Evolutionary conservation across 441 rosid species (phyloP), one percentile per base, ranked within the genome.

Genomic region (Iberis amara): DNA sequence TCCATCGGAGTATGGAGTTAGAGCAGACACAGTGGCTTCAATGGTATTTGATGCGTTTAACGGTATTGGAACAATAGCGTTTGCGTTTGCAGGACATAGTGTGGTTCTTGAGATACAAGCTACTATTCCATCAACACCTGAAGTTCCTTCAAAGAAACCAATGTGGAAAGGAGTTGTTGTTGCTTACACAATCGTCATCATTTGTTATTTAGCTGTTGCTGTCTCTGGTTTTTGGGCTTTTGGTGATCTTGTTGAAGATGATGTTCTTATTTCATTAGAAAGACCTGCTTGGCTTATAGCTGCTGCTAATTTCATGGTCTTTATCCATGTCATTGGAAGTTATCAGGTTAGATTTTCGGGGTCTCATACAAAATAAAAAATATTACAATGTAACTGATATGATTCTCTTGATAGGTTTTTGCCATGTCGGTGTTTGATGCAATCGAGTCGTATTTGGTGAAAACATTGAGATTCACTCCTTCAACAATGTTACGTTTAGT

Each of bases 21-120:
- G 74, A 39, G 68, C 57, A 26, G 50, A 54, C 27, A 48, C 71
- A 0, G 8, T 31, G 5, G 39, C 65, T 0, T 57, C 71, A 8
- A 50, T 28, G 7, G 12, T 69, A 3, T 68, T 73, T 11, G 69
- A 69, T 41, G 55, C 68, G 7, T 50, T 73, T 44, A 73, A 69
- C 12, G 77, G 69, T 0, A 8, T 73, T 30, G 77, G 74, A 57
- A 69, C 77, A 4, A 50, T 73, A 44, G 77, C 77, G 5, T 73
- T 73, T 54, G 71, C 74, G 1, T 73, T 73, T 58, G 77, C 77
- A 8, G 77, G 71, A 10, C 77, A 73, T 23, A 73, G 74, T 45
- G 77, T 73, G 33, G 77, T 62, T 24, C 69, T 73, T 15, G 77
- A 73, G 68, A 73, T 73, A n/a, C 77, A 73, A 51, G 74, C 77